Conservation (phyloP, 306 rosid species). For the Echinosophora koreensis region DNA sequence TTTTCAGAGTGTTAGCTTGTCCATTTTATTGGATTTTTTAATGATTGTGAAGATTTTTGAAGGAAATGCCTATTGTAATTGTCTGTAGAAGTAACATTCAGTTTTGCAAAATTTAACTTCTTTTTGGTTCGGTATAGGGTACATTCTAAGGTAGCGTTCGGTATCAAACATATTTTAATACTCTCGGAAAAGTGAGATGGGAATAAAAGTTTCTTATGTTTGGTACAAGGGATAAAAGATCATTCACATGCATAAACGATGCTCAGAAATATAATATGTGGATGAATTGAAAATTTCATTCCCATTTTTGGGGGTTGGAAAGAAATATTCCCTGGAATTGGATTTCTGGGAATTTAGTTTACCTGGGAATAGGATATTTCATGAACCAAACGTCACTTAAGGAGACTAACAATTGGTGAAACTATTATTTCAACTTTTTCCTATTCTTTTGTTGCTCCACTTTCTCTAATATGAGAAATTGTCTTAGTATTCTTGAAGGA, state of each 20-base stretch:
- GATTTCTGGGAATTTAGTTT: no score
- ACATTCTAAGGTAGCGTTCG: no score
- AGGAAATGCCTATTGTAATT: neutral
- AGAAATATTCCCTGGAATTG: no score
- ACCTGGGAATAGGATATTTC: no score
- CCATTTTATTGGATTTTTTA: neutral
- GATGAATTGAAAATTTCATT: no score
- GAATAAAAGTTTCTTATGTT: no score
- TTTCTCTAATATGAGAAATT: neutral
- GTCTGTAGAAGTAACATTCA: neutral
- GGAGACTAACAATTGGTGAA: neutral
- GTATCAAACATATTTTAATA: no score
- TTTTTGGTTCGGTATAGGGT: neutral
- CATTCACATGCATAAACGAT: no score
- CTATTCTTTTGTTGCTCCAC: neutral
- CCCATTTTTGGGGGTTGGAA: no score
- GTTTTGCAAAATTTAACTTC: slow-evolving; percentile 19
- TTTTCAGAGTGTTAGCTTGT: neutral
- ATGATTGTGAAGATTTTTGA: slow-evolving; percentile 10
- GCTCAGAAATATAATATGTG: no score
- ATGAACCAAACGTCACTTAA: neutral
- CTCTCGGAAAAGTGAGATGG: no score
- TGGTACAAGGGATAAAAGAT: no score
- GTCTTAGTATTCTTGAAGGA: slow-evolving; percentile 3
- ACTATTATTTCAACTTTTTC: neutral